Base-by-base conservation (phyloP, 129 eudicot genomes). In the Scalesia atractyloides region DNA sequence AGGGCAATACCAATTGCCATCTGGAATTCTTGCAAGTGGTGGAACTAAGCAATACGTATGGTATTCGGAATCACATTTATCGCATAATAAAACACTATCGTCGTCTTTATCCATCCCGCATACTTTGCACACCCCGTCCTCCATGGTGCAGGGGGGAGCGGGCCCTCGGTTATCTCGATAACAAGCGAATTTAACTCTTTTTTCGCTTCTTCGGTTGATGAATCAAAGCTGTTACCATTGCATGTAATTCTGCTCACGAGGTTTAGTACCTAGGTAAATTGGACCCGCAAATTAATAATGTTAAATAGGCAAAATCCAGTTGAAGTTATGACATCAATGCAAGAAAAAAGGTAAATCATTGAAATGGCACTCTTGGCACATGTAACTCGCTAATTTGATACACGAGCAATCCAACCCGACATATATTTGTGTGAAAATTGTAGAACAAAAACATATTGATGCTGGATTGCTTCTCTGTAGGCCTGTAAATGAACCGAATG, bases 1-100 rank as follows among this genome's bases (percentile, higher is more conserved):
- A 19, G 91, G 95, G 72, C 95, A 88, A 79, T 81, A 83, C 95
- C 95, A 85, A 56, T 85, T 81, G 63, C 88, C 91, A 64, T 85
- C 81, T 1, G 95, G 95, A 59, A 88, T 85, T 56, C 78, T 81
- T 51, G 85, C 78, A 76, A 85, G 88, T 13, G 95, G 95, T 46
- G 95, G 95, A 70, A 75, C 80, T 76, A 88, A 76, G 79, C 95
- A 88, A 62, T 88, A 88, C 2, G 79, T 83, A 66, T 88, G 95
- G 61, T 88, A 85, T 65, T 85, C 88, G 1, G 91, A 84, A 81
- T 88, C 90, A 69, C 95, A 88, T 54, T 48, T 75, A 67, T 88
- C 95, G 73, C 95, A 88, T 64, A 88, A 50, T 18, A 88, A 88
- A 4, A 85, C 90, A 57, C 72, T 81, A 44, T 69, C 81, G 50